Evolutionary conservation across 2,329 filamentous ascomycete species (phyloP).

Genomic region (Penicillium sp.): DNA sequence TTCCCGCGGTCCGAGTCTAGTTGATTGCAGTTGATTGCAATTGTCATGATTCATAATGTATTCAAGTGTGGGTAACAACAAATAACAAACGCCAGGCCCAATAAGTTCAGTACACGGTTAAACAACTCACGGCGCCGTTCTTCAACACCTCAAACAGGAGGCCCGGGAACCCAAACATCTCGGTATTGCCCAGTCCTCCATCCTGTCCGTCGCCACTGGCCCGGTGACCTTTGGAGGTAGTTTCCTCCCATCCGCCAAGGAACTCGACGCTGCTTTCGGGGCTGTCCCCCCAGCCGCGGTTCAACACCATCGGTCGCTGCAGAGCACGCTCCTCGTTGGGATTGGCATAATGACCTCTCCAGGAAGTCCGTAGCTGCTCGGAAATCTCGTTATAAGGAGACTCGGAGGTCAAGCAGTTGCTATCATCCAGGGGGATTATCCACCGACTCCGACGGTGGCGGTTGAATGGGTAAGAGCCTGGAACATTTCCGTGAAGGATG

Average conservation of each 20-base stretch:
- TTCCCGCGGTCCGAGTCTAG: neutral
- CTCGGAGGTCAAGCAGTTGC: constrained; percentile 68
- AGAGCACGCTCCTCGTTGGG: constrained; percentile 55
- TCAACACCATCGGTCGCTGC: constrained; percentile 75
- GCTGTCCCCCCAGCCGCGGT: constrained; percentile 87
- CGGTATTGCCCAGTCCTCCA: constrained; percentile 70
- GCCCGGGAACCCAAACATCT: constrained; percentile 89
- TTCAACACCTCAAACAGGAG: constrained; percentile 93
- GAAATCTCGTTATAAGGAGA: constrained; percentile 76
- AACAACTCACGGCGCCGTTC: constrained; percentile 84
- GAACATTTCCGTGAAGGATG: constrained; percentile 92
- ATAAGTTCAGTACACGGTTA: constrained; percentile 86
- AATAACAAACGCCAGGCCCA: neutral
- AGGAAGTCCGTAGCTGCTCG: constrained; percentile 65
- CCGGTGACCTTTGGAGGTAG: constrained; percentile 49
- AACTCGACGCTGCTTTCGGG: constrained; percentile 87
- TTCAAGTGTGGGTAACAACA: constrained; percentile 1
- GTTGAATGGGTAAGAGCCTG: constrained; percentile 96
- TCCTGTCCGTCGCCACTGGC: constrained; percentile 46
- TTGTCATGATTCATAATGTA: constrained; percentile 11
- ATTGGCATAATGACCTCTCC: constrained; percentile 66
- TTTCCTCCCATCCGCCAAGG: constrained; percentile 83
- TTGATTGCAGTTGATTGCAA: neutral
- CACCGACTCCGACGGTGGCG: constrained; percentile 87
- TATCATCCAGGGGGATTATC: constrained; percentile 62